Conservation (phyloP, 2,329 filamentous ascomycete genomes). For the Stachybotrys chlorohalonatus region DNA sequence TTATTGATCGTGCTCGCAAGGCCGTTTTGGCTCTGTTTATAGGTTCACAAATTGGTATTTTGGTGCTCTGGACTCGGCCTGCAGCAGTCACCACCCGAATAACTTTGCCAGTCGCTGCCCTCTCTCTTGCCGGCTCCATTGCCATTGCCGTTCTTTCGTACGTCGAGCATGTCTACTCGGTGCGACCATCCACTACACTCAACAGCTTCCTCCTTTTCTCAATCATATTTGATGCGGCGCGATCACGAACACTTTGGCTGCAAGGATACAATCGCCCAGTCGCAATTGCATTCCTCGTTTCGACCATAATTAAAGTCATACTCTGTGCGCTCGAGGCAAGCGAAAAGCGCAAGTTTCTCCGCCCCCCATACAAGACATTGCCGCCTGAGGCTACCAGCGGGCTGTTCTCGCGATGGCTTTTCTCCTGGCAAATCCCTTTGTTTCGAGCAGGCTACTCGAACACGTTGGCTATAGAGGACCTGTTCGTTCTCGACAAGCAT, state of each 20-base stretch:
- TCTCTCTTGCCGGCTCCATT: conserved; percentile 2
- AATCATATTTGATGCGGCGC: conserved; percentile 2
- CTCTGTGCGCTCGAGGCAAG: conserved; percentile 1
- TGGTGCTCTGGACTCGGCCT: conserved; percentile 3
- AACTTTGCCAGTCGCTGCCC: conserved; percentile 1
- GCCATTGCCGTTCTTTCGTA: conserved; percentile 1
- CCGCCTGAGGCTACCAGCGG: conserved; percentile 3
- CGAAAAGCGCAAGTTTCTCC: conserved; percentile 3
- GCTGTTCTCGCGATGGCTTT: conserved; percentile 2
- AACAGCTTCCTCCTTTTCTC: conserved; percentile 2
- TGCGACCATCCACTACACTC: conserved; percentile 3
- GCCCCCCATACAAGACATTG: not conserved
- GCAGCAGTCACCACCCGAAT: conserved; percentile 1
- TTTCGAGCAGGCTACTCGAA: conserved; percentile 3
- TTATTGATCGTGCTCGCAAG: not conserved
- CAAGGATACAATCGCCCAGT: not conserved
- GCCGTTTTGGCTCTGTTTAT: not conserved
- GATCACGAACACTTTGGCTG: conserved; percentile 4
- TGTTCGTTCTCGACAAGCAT: conserved; percentile 4
- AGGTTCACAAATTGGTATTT: not conserved
- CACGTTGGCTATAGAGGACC: conserved; percentile 1
- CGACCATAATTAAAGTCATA: conserved; percentile 1
- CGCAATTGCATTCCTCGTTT: conserved; percentile 1
- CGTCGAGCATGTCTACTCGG: conserved; percentile 4
- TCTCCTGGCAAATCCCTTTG: conserved; percentile 4